Evolutionary conservation across 306 rosid genomes (phyloP), one percentile per base, ranked within the genome.

Genomic region (Medicago ruthenica): DNA sequence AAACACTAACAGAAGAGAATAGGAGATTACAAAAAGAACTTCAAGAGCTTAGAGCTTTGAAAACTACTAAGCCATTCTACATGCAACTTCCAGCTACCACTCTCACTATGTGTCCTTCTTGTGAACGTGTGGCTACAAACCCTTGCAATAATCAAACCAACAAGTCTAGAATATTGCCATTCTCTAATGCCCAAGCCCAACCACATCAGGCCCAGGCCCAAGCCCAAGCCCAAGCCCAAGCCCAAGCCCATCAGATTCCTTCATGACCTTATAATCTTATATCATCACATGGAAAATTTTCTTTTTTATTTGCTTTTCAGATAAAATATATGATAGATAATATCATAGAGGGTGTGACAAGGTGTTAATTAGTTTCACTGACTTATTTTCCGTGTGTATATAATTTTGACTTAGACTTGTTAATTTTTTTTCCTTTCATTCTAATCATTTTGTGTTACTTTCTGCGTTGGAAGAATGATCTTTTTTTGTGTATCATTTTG

Each of bases 11-110:
- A 59, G 97, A 96, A 70, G 97, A 96, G 88, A 96, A 96, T 53
- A 88, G 92, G 65, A 89, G 97, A 75, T 84, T 96, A 47, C 99
- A 92, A 34, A 96, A 96, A 79, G 99, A 96, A 21, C 89, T 96
- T 42, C 99, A 92, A 70, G 99, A 96, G 58, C 80, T 96, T 6
- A 87, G 98, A 87, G 94, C 96, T 5, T 86, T 96, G 65, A 96
- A 96, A 80, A 77, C 94, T 2, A 85, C 96, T n/a, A 96, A 90
- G 17, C 97, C 99, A 45, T 96, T 92, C 63, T 96, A 89, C 87
- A 92, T 89, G 97, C 99, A 96, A 48, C 96, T 90, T 27, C 99
- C 99, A 36, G 97, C 99, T 63, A 96, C 99, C 48, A 96, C 99
- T 12, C 98, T 96, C 76, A 96, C 99, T 58, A 92, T 96, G 98